A percentile compares a stretch with the other conserved stretches of the same genome.
Evolutionary conservation across 2,329 filamentous ascomycete species (phyloP).

Genomic region (Colletotrichum sp.): DNA sequence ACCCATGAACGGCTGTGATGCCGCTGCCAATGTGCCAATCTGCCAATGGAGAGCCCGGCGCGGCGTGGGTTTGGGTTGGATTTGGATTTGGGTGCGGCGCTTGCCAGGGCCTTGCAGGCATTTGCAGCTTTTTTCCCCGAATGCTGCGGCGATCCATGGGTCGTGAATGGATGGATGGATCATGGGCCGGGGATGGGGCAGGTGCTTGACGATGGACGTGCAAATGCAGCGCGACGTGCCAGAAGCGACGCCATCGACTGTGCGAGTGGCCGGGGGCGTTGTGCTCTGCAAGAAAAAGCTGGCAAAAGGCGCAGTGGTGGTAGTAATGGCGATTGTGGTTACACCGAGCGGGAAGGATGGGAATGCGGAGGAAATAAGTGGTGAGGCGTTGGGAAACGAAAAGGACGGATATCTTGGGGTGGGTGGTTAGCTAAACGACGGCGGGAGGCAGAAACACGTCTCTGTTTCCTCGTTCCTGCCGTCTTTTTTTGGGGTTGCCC

Average conservation of each 20-base stretch:
- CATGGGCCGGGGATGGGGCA: background rate
- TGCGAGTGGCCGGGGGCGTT: background rate
- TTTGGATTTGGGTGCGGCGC: constrained; percentile 2
- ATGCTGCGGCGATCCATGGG: background rate
- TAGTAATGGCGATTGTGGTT: background rate
- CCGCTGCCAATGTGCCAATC: constrained; percentile 6
- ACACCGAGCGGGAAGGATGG: background rate
- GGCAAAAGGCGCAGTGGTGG: background rate
- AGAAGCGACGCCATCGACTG: background rate
- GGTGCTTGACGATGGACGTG: background rate
- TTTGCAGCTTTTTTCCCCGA: background rate
- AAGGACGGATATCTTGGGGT: background rate
- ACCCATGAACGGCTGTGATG: background rate
- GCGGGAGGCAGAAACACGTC: background rate
- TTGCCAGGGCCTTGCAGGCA: background rate
- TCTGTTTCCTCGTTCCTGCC: background rate
- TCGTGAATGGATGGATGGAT: background rate
- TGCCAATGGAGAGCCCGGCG: background rate
- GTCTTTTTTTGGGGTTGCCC: background rate
- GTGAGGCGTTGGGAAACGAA: background rate
- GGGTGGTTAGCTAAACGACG: background rate
- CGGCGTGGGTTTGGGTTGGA: background rate
- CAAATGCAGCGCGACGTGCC: background rate
- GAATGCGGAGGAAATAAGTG: background rate
- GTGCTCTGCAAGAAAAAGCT: background rate